Conservation (phyloP, 768 basidiomycete species). For the Jaapia argillacea region DNA sequence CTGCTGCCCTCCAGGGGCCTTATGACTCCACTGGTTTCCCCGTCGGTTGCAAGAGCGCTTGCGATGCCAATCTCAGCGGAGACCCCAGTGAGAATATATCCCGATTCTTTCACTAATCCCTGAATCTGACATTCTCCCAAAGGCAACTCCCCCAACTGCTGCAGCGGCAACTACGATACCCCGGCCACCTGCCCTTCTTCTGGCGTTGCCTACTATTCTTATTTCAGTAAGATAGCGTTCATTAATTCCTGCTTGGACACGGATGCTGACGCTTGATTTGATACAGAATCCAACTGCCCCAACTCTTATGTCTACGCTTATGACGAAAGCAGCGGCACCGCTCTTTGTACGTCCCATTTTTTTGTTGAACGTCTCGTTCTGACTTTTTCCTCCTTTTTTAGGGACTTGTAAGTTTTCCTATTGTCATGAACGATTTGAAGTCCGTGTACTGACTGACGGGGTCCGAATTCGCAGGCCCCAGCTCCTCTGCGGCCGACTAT, state of each 20-base stretch:
- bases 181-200: conserved; percentile 20
- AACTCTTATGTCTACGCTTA: conserved; percentile 45
- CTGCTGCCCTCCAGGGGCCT: conserved; percentile 17
- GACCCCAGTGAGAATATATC: conserved; percentile 12
- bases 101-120: not conserved
- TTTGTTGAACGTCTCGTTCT: too few relatives aligned
- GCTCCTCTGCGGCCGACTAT: conserved; percentile 30
- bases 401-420: too few relatives aligned
- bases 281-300: conserved; percentile 29
- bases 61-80: conserved; percentile 19
- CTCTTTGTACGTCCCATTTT: conserved; percentile 42
- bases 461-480: too few relatives aligned
- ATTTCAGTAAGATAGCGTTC: not conserved
- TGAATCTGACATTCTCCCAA: not conserved
- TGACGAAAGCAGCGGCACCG: conserved; percentile 40
- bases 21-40: conserved; percentile 20
- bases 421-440: too few relatives aligned
- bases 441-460: too few relatives aligned
- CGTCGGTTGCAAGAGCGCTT: conserved; percentile 22
- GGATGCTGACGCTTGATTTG: conserved; percentile 3
- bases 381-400: too few relatives aligned
- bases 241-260: too few relatives aligned
- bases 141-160: conserved; percentile 24
- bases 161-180: conserved; percentile 19
- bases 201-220: conserved; percentile 12